Percentiles rank a stretch among this genome's conserved stretches.
Evolutionary conservation across 129 eudicot genomes (phyloP).

Genomic region (Centaurea solstitialis): DNA sequence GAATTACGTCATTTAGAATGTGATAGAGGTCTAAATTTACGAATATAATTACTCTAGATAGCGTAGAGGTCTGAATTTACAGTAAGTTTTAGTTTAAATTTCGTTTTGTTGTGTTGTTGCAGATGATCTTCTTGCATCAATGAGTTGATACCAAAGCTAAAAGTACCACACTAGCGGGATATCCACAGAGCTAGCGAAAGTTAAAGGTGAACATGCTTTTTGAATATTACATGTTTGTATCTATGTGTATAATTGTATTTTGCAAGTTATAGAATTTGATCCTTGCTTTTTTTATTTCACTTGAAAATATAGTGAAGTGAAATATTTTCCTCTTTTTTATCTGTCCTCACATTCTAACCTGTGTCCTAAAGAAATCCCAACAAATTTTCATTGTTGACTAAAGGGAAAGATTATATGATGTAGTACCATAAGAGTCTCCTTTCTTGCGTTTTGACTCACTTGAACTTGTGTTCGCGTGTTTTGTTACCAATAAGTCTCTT

Average conservation of each 20-base stretch:
- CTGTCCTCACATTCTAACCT: not conserved
- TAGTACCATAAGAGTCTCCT: not conserved
- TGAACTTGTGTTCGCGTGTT: not conserved
- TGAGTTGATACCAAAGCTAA: slow-evolving; percentile 17
- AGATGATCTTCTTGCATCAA: slow-evolving; percentile 18
- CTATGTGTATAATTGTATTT: not conserved
- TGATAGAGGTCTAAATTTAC: not conserved
- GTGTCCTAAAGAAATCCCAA: not conserved
- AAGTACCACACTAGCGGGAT: slow-evolving; percentile 6
- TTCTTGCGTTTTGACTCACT: not conserved
- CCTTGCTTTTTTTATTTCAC: not conserved
- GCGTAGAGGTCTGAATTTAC: not conserved
- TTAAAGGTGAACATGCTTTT: slow-evolving; percentile 16
- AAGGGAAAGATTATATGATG: too few relatives aligned
- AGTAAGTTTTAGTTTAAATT: not conserved
- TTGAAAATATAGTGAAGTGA: not conserved
- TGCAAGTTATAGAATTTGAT: not conserved
- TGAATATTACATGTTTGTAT: not conserved
- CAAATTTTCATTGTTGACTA: not conserved
- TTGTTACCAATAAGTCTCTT: not conserved
- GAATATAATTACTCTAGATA: not conserved
- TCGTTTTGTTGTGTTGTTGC: not conserved
- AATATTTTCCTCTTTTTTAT: not conserved
- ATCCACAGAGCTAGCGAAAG: slow-evolving; percentile 5
- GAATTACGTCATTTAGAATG: not conserved